phyloP scores from a whole-genome alignment of 305 asterid species.

The Caryopteris hybrid region DNA sequence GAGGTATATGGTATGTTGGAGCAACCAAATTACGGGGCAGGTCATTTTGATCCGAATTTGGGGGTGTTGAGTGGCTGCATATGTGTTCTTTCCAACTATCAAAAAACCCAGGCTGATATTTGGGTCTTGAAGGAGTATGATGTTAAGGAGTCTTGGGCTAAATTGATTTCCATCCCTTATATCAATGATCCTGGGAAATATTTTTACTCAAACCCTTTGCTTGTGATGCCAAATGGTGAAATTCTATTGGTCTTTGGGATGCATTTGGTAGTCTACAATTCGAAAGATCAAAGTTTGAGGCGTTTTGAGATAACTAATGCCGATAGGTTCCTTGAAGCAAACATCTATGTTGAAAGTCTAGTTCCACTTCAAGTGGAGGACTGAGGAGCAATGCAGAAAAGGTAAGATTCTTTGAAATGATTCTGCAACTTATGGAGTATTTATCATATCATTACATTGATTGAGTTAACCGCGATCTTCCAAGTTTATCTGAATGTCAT shows the following conservation, averaged over 20 bases:
- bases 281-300: slow-evolving; percentile 20
- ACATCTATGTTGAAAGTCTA: slow-evolving; percentile 45
- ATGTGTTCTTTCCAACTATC: slow-evolving; percentile 27
- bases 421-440: not conserved
- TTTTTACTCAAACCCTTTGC: slow-evolving; percentile 21
- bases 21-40: slow-evolving; percentile 37
- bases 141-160: slow-evolving; percentile 48
- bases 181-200: not conserved
- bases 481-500: not conserved
- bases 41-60: slow-evolving; percentile 4
- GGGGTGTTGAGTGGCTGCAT: slow-evolving; percentile 45
- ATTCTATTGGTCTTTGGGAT: slow-evolving; percentile 21
- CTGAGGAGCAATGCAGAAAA: slow-evolving; percentile 7
- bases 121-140: slow-evolving; percentile 64
- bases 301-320: slow-evolving; percentile 9
- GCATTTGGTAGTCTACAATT: slow-evolving; percentile 31
- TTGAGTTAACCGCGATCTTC: not conserved
- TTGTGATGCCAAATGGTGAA: slow-evolving; percentile 33
- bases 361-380: slow-evolving; percentile 29
- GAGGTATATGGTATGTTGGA: slow-evolving; percentile 42
- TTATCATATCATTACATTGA: not conserved
- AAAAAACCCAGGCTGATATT: slow-evolving; percentile 10
- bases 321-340: slow-evolving; percentile 7
- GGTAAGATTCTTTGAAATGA: not conserved
- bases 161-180: slow-evolving; percentile 35